Base-by-base conservation (phyloP, 345 rosid species). In the Hibiscus syriacus region DNA sequence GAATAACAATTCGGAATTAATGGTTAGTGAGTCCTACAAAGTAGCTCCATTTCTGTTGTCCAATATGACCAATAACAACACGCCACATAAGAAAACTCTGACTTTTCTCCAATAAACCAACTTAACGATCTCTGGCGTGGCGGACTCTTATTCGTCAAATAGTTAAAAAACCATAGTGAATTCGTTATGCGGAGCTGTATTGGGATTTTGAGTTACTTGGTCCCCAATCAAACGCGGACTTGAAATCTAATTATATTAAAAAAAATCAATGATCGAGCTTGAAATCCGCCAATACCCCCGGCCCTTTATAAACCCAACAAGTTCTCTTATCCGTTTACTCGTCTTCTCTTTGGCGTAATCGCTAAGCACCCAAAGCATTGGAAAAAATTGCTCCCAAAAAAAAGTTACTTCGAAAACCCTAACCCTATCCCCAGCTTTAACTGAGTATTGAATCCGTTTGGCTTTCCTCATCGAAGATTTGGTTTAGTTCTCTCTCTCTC, bases 201-300 rank as follows among this genome's bases (percentile, higher is more conserved):
- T 11, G 57, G 55, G 56, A 53, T 23, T 3, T 52, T 53, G 41
- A 53, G 3, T 22, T 52, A 50, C 26, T 3, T 45, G 57, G 26
- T 11, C 45, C 3, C 16, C 23, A 64, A 1, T 17, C 74, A 65
- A 2, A 26, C 20, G 25, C 77, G 79, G 79, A 76, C 70, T 43
- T 53, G 62, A 79, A 79, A 70, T 20, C 14, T 22, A 66, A 56
- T 16, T 45, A 45, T 50, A 45, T 61, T 0, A 17, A 14, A 50
- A n/a, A 22, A 26, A 5, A 19, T 22, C 11, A 6, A 19, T 5
- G 10, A 52, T 52, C 43, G 43, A 64, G 46, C 27, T 46, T 54
- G 22, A 61, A 64, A 59, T 74, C 80, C 80, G 79, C 68, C 69
- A 29, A 38, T 9, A 55, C 9, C 5, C 46, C 6, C 17, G 19